Base-by-base conservation (phyloP, 1,284 basidiomycete species). In the Cutaneotrichosporon arboriforme region DNA sequence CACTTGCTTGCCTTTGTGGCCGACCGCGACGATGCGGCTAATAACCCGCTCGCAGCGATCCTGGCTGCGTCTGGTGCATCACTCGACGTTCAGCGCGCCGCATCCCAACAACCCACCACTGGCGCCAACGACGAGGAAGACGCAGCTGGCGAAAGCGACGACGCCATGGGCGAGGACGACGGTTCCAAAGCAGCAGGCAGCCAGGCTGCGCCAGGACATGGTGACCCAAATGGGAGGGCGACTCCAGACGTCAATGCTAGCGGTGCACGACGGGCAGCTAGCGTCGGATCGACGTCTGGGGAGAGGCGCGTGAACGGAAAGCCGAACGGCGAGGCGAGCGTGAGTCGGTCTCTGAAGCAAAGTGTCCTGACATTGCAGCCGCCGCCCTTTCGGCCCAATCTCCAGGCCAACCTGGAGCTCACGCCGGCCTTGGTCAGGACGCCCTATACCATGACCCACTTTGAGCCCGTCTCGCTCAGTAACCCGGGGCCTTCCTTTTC, bases 1-100 rank as follows among this genome's bases (percentile, higher is more conserved):
- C 80, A 84, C 62, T 81, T 97, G 23, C 81, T 97, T 31, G 83
- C 84, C 64, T 86, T 93, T 66, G 84, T 97, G 59, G 88, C 87
- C 2, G 94, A 97, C 72, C 83, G 84, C 59, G 86, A 85, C 66
- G 90, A 94, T 60, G 81, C 85, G 17, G 52, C 55, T 1, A 50
- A 57, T 21, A 61, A 62, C 33, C 59, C 58, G 1, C 48, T 76
- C 77, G 7, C 46, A 22, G 42, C 57, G 1, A 42, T 55, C n/a
- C 51, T 54, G 20, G 51, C 51, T 1, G 47, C 50, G 41, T 54
- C 49, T 0, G 55, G 53, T 10, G 60, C 54, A 18, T 54, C 57
- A 22, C 15, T 45, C 1, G 48, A 51, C 1, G 54, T 54, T 2
- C 55, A 59, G 46, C 43, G 55, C n/a, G 52, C 59, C 17, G 51